Evolutionary conservation across 805 yeast species (phyloP).

Genomic region (Saccharomycopsis sp.): DNA sequence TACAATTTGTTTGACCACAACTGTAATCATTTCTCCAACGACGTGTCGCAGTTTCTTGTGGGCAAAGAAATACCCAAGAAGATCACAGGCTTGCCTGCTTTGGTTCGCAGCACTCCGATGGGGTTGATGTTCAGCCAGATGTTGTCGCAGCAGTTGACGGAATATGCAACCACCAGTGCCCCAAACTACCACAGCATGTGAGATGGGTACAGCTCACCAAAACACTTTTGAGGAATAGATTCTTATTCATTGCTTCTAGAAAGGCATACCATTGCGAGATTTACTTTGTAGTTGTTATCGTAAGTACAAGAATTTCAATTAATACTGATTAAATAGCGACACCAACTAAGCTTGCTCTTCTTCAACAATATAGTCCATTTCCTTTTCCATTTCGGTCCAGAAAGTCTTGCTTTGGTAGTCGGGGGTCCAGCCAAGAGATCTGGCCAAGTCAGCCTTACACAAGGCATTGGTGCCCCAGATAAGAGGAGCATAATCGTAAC

Average conservation of each 20-base stretch:
- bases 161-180: slow-evolving; percentile 16
- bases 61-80: slow-evolving; percentile 46
- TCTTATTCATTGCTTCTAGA: too few species aligned
- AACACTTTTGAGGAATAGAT: too few species aligned
- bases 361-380: too few species aligned
- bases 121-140: slow-evolving; percentile 39
- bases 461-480: slow-evolving; percentile 28
- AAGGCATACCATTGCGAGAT: too few species aligned
- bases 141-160: slow-evolving; percentile 24
- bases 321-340: too few species aligned
- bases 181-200: slow-evolving; percentile 15
- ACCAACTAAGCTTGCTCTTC: too few species aligned
- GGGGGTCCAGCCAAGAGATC: slow-evolving; percentile 28
- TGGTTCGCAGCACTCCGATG: slow-evolving; percentile 41
- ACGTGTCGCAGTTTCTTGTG: slow-evolving; percentile 45
- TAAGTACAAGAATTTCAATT: too few species aligned
- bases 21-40: slow-evolving; percentile 61
- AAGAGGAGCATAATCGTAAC: slow-evolving; percentile 22
- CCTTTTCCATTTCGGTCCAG: slow-evolving; percentile 23
- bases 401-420: slow-evolving; percentile 20
- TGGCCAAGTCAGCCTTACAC: slow-evolving; percentile 26
- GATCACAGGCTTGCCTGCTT: slow-evolving; percentile 43
- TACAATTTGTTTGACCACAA: slow-evolving; percentile 56
- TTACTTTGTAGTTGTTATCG: too few species aligned
- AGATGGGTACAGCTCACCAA: too few species aligned